Percentiles rank a stretch among this genome's conserved stretches.
These are phyloP conservation scores for Porcisia hertigi DNA, from an alignment of 208 protist genomes.

Conservation along the genomic window DNA sequence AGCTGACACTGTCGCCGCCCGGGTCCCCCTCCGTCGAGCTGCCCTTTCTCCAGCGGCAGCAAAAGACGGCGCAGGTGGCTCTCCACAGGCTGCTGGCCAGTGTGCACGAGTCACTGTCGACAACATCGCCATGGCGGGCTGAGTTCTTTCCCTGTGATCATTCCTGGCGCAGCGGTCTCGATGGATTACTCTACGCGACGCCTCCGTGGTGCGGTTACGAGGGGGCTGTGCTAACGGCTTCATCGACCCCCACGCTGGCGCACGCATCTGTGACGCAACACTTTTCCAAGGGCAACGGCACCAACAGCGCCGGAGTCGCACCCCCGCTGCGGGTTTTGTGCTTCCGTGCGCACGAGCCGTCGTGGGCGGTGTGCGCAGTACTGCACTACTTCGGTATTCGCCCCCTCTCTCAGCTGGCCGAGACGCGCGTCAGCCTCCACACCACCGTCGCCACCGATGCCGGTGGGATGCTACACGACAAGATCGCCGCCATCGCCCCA, in stretches of 20 bases:
- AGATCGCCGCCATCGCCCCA: conserved; percentile 41
- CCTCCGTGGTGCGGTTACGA: conserved; percentile 44
- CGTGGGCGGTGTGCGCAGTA: conserved; percentile 49
- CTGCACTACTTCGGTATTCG: conserved; percentile 48
- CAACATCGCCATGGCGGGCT: conserved; percentile 6
- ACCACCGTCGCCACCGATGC: conserved; percentile 21
- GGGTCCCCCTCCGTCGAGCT: neutral
- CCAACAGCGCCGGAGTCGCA: neutral
- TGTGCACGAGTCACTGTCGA: conserved; percentile 11
- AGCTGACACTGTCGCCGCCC: neutral
- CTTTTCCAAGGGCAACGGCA: neutral
- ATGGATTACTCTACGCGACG: conserved; percentile 60
- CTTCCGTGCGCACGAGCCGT: conserved; percentile 38
- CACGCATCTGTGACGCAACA: neutral
- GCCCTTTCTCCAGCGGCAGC: conserved; percentile 3
- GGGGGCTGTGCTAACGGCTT: conserved; percentile 15
- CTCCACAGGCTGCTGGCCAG: conserved; percentile 3
- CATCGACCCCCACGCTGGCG: neutral
- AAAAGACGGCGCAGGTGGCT: conserved; percentile 5
- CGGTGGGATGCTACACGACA: conserved; percentile 39
- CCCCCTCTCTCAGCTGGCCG: conserved; percentile 38
- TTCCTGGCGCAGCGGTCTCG: conserved; percentile 41
- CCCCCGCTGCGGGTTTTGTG: conserved; percentile 44
- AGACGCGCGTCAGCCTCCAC: conserved; percentile 41
- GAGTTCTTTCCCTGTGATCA: conserved; percentile 36